These are phyloP conservation scores for Arachis stenosperma DNA, from an alignment of 306 rosid species.

Conservation along the genomic window DNA sequence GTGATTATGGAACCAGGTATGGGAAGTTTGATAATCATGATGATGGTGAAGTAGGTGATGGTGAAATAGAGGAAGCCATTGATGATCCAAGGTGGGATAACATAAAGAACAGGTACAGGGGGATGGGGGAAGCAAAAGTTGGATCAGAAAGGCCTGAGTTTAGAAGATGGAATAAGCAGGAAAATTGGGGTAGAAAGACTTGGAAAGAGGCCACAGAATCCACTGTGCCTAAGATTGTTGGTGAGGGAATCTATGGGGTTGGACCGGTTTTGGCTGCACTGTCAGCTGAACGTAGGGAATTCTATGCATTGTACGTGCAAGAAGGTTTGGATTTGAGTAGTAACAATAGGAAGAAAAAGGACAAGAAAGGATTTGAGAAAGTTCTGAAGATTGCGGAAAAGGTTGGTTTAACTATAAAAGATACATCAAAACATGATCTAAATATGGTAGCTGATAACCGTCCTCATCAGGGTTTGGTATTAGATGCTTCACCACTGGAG, in stretches of 20 bases:
- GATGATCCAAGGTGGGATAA: conserved; percentile 91
- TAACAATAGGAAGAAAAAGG: conserved; percentile 92
- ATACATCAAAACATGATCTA: conserved; percentile 85
- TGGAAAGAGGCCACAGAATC: conserved; percentile 90
- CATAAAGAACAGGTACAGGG: conserved; percentile 58
- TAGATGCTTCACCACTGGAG: conserved; percentile 90
- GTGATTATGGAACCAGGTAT: conserved; percentile 35
- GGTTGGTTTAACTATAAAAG: conserved; percentile 62
- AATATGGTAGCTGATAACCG: conserved; percentile 94
- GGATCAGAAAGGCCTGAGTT: conserved; percentile 64
- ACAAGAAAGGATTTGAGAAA: conserved; percentile 90
- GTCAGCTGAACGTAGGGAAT: conserved; percentile 89
- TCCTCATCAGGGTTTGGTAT: conserved; percentile 91
- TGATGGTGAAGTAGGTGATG: conserved; percentile 54
- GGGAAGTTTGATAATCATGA: conserved; percentile 37
- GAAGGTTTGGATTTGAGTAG: conserved; percentile 87
- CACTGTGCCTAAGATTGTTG: conserved; percentile 76
- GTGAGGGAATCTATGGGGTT: conserved; percentile 90
- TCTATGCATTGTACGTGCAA: conserved; percentile 79
- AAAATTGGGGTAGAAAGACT: conserved; percentile 82
- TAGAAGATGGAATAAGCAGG: conserved; percentile 78
- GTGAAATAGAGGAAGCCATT: conserved; percentile 57
- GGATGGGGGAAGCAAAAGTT: conserved; percentile 53
- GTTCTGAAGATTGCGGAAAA: conserved; percentile 76
- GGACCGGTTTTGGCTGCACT: conserved; percentile 97